These are phyloP conservation scores for Phytophthora citricola DNA, from an alignment of 352 stramenopile genomes.

Conservation along the genomic window DNA sequence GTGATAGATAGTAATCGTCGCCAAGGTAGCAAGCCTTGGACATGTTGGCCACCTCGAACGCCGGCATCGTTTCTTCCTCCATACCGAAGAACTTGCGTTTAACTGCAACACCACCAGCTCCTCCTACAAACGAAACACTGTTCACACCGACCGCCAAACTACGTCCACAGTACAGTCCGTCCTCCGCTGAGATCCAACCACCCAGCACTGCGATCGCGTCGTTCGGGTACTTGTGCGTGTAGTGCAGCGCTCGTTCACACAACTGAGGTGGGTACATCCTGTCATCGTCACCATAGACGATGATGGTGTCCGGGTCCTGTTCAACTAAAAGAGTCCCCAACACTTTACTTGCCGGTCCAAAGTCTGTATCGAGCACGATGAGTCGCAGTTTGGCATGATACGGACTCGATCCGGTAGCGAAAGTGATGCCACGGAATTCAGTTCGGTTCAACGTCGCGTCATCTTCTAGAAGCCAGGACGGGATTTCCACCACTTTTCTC, in stretches of 20 bases:
- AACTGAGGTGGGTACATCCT: conserved; percentile 49
- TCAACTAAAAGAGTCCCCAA: conserved; percentile 58
- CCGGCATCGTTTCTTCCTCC: conserved; percentile 35
- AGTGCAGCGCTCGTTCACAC: conserved; percentile 47
- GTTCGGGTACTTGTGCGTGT: conserved; percentile 52
- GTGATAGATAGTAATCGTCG: conserved; percentile 64
- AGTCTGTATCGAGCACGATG: conserved; percentile 58
- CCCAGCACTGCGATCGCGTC: conserved; percentile 58
- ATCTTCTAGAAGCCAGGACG: conserved; percentile 45
- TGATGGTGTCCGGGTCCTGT: conserved; percentile 63
- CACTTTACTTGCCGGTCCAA: conserved; percentile 62
- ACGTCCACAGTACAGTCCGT: conserved; percentile 58
- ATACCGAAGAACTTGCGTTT: conserved; percentile 59
- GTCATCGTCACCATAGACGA: conserved; percentile 67
- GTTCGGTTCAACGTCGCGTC: conserved; percentile 17
- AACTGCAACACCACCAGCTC: conserved; percentile 53
- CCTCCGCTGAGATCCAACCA: conserved; percentile 57
- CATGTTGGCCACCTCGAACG: conserved; percentile 51
- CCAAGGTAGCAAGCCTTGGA: conserved; percentile 59
- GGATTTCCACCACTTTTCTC: conserved; percentile 44
- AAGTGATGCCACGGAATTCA: conserved; percentile 44
- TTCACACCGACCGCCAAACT: conserved; percentile 58
- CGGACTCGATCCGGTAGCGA: conserved; percentile 39
- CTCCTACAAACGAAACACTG: conserved; percentile 62
- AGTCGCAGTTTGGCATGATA: conserved; percentile 46